phyloP scores from a whole-genome alignment of 225 moss, liverwort and hornwort species.

The Bryum argenteum region DNA sequence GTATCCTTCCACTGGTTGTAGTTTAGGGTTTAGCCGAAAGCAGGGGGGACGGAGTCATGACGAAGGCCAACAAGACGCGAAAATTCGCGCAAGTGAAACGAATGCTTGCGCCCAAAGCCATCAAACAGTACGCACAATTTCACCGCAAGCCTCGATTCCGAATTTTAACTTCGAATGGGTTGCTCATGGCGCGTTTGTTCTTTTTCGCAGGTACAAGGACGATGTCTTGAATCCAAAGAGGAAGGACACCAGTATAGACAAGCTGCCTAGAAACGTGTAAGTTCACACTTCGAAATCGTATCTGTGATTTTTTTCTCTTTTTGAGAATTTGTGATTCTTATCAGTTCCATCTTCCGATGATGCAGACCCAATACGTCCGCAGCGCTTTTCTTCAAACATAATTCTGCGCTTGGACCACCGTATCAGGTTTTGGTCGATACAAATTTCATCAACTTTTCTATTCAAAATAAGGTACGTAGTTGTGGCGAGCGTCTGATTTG shows the following conservation, averaged over 20 bases:
- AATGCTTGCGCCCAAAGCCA: conserved; percentile 83
- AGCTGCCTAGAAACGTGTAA: conserved; percentile 88
- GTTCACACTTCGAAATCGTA: conserved; percentile 14
- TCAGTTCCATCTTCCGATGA: neutral
- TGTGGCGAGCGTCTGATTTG: neutral
- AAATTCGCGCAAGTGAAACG: conserved; percentile 94
- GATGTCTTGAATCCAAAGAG: conserved; percentile 83
- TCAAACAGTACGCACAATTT: conserved; percentile 59
- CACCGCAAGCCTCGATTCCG: no score
- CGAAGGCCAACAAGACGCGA: conserved; percentile 79
- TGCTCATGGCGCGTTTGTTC: conserved; percentile 18
- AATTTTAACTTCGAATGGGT: neutral
- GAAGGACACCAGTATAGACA: conserved; percentile 54
- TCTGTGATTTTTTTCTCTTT: neutral
- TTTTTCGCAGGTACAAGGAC: conserved; percentile 73
- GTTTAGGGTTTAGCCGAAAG: conserved; percentile 9
- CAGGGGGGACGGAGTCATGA: conserved; percentile 47
- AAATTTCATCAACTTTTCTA: conserved; percentile 99
- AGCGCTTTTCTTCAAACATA: conserved; percentile 92
- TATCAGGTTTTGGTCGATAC: conserved; percentile 97
- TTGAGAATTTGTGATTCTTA: neutral
- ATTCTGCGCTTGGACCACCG: conserved; percentile 89
- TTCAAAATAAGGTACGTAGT: conserved; percentile 86
- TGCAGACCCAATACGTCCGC: conserved; percentile 91
- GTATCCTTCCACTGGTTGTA: no score